Percentiles rank a stretch among this genome's conserved stretches.
Conservation (phyloP, 2,329 filamentous ascomycete species). For the Colletotrichum ledebouriae region DNA sequence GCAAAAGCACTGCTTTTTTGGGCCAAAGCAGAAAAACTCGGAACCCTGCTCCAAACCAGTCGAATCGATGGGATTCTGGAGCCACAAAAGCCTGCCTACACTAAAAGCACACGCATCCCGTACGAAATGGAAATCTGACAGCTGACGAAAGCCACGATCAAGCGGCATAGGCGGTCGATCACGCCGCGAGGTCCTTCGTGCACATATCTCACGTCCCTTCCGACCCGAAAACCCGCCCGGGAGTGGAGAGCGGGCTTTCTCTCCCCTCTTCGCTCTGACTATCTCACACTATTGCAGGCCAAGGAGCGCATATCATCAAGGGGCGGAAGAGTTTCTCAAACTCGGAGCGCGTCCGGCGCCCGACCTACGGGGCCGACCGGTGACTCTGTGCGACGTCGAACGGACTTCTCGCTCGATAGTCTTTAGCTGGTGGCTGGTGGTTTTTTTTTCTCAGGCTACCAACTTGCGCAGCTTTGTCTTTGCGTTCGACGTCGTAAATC, state of each 20-base stretch:
- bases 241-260: slow-evolving; percentile 1
- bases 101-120: neutral
- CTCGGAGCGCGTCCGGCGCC: slow-evolving; percentile 14
- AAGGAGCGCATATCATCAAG: slow-evolving; percentile 8
- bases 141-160: slow-evolving; percentile 37
- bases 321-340: slow-evolving; percentile 14
- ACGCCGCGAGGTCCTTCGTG: slow-evolving; percentile 13
- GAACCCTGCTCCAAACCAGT: slow-evolving; percentile 39
- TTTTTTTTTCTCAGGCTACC: neutral
- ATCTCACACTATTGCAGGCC: neutral
- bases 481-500: slow-evolving; percentile 5
- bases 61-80: slow-evolving; percentile 5
- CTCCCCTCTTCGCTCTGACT: too few species aligned
- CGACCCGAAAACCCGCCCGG: slow-evolving; percentile 7
- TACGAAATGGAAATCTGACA: slow-evolving; percentile 34
- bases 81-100: slow-evolving; percentile 12
- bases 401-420: slow-evolving; percentile 12
- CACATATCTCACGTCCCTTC: slow-evolving; percentile 20
- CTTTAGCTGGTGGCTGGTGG: neutral
- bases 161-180: slow-evolving; percentile 39
- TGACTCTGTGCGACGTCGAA: slow-evolving; percentile 32
- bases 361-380: slow-evolving; percentile 27
- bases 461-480: neutral
- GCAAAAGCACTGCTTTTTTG: too few species aligned
- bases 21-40: too few species aligned